phyloP scores from a whole-genome alignment of 345 rosid genomes.

The Gossypium mustelinum region DNA sequence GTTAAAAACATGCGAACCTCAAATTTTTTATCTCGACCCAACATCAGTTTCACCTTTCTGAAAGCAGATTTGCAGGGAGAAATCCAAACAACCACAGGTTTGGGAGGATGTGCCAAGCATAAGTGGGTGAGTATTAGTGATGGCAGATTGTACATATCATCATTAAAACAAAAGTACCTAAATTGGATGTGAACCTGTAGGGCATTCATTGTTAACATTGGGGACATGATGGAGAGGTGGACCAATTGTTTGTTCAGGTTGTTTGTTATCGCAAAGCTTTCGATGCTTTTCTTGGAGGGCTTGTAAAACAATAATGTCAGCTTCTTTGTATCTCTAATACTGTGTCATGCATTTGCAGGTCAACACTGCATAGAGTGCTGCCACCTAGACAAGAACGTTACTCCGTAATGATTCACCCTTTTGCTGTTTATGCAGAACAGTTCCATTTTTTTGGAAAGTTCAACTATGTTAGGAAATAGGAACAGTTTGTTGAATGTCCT shows the following conservation, averaged over 20 bases:
- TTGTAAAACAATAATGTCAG: background rate
- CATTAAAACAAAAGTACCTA: background rate
- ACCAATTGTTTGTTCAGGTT: constrained; percentile 67
- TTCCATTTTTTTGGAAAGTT: no score
- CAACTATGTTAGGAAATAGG: no score
- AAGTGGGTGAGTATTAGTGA: constrained; percentile 46
- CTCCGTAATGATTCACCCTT: constrained; percentile 39
- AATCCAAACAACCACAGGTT: constrained; percentile 39
- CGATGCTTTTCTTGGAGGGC: background rate
- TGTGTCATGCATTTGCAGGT: constrained; percentile 34
- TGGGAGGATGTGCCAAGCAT: constrained; percentile 72
- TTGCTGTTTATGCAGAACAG: no score
- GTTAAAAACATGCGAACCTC: background rate
- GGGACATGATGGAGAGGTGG: constrained; percentile 93
- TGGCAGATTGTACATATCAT: background rate
- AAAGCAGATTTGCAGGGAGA: constrained; percentile 70
- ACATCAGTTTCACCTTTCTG: background rate
- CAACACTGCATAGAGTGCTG: constrained; percentile 82
- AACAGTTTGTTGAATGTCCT: no score
- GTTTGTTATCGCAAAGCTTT: background rate
- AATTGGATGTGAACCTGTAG: constrained; percentile 33
- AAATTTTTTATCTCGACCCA: background rate
- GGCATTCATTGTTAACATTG: constrained; percentile 69
- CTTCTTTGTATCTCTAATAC: background rate
- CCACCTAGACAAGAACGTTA: constrained; percentile 70